Base-by-base conservation (phyloP, 2,329 filamentous ascomycete species). In the Macroventuria anomochaeta region DNA sequence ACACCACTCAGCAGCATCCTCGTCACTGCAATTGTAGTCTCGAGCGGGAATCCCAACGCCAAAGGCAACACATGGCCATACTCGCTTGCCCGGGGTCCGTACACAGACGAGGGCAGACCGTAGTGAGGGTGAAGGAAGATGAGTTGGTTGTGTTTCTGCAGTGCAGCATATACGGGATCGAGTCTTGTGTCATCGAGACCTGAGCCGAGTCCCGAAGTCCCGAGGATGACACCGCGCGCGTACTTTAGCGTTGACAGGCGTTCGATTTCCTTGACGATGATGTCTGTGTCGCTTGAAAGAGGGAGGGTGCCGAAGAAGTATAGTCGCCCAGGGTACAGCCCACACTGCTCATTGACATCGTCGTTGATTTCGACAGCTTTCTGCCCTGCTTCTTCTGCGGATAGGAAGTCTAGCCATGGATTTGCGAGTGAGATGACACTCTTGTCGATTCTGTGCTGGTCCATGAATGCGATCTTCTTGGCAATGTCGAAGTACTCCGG, bases 81-180 rank as follows among this genome's bases (percentile, higher is more conserved):
- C 26, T 83, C 81, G 55, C 88, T 87, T 0, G 84, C 85, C 7
- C 88, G 80, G 0, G 89, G 84, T 0, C 93, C 93, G 76, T 90
- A 96, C 3, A 96, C 90, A 7, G 86, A 83, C 54, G 84, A 83
- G 0, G 91, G 92, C 2, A 97, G 83, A 1, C 93, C 93, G 71
- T 97, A 96, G 75, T 97, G 93, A 23, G 93, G 93, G 74, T 97
- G 93, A 44, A 97, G 75, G 77, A 97, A 97, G 41, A 96, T 80
- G 20, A 89, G 79, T 28, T 91, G 79, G 7, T 80, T 74, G 0
- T 84, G 83, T 33, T 83, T 81, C 34, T 90, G 85, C 1, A 97
- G 75, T 0, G 88, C 86, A 10, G 81, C 73, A 75, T 91, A 90
- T 10, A 97, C 82, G 0, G 88, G 86, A 29, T 93, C 81, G 21